Base-by-base conservation (phyloP, 805 yeast species). In the Pichia phayaonensis region DNA sequence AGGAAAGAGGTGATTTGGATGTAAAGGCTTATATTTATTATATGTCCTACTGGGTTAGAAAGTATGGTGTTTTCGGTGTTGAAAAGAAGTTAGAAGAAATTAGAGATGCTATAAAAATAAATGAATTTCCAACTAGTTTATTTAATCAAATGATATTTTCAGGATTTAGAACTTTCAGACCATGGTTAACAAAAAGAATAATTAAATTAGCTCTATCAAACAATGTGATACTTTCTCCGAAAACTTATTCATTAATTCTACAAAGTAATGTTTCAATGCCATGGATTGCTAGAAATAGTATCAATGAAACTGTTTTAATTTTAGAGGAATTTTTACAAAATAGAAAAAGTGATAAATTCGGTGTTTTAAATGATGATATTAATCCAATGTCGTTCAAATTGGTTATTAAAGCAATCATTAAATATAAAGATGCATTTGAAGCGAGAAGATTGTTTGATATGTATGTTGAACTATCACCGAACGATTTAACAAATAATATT, bases 371-470 rank as follows among this genome's bases (percentile, higher is more conserved):
- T 41, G 48, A 52, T 16, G 67, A 61, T 44, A 38, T 65, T 11
- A 57, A 54, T 47, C 64, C 69, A 26, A 42, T 49, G 20, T 54
- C 64, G 0, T 55, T 65, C 27, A 62, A 61, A 40, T 22, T 49
- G 8, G 58, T 60, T 4, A 48, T 65, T 4, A 49, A 41, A 26
- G 51, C 56, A 10, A 47, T 65, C 8, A 15, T 64, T 11, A 54
- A 51, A 24, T 48, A 50, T 18, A 52, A 53, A 34, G 59, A 59
- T 24, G 53, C 54, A n/a, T 47, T 38, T 43, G 54, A 48, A 16
- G 69, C 66, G 0, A 51, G 69, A 53, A 51, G 54, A 36, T 55
- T 58, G 27, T 65, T 65, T 52, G 67, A 65, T 22, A 41, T 59
- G 4, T 65, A 64, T 49, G 52, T 61, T 23, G 63, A 59, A 22